Conservation (phyloP, 2,329 filamentous ascomycete genomes). For the Xylariales sp. region DNA sequence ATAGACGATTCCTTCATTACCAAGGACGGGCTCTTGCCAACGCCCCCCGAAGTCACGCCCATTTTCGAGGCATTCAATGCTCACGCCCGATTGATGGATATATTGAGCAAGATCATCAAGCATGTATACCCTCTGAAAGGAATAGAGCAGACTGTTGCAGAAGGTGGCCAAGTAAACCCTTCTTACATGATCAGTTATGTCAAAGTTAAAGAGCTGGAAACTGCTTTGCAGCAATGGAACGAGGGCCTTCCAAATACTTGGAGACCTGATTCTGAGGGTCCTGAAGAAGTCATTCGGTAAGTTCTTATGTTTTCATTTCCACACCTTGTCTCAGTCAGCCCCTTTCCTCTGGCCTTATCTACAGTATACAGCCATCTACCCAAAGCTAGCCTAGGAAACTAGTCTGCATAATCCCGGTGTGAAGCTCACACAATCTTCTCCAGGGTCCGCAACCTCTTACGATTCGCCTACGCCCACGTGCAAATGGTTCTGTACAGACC, state of each 20-base stretch:
- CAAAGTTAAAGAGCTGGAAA: conserved; percentile 61
- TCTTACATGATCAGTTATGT: conserved; percentile 61
- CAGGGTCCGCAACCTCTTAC: conserved; percentile 68
- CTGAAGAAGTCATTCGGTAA: conserved; percentile 72
- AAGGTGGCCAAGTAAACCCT: conserved; percentile 35
- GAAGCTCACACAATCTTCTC: not conserved
- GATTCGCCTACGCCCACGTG: conserved; percentile 77
- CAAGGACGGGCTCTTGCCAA: conserved; percentile 48
- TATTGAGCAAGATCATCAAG: conserved; percentile 61
- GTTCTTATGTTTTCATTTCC: conserved; percentile 19
- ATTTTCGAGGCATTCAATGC: conserved; percentile 64
- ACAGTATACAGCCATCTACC: too few species aligned
- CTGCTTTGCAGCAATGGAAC: conserved; percentile 59
- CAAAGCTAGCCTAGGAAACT: too few species aligned
- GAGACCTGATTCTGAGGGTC: conserved; percentile 73
- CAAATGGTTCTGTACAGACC: conserved; percentile 80
- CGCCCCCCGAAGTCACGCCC: conserved; percentile 52
- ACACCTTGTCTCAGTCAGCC: too few species aligned
- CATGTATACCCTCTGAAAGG: conserved; percentile 62
- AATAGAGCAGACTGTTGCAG: conserved; percentile 40
- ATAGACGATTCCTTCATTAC: conserved; percentile 67
- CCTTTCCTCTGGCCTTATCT: too few species aligned
- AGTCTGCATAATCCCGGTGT: too few species aligned
- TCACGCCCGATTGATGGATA: conserved; percentile 58
- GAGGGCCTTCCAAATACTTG: conserved; percentile 68